Conservation (phyloP, 805 yeast genomes). For the Myxozyma monticola region DNA sequence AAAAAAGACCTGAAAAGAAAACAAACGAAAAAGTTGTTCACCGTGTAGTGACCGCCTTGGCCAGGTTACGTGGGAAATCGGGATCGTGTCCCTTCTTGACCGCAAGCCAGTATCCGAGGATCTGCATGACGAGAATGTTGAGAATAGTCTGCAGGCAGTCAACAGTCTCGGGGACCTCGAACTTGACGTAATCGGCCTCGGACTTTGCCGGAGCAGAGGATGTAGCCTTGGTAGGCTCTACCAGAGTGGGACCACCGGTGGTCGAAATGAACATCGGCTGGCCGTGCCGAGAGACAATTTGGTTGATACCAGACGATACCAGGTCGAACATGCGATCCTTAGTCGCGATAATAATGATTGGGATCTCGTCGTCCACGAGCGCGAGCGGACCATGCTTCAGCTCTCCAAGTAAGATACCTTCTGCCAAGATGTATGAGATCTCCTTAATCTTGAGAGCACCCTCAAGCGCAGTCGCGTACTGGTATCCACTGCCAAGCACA, state of each 20-base stretch:
- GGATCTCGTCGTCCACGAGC: constrained; percentile 87
- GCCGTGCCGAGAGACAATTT: constrained; percentile 96
- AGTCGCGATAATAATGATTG: constrained; percentile 94
- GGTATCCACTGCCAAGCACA: constrained; percentile 95
- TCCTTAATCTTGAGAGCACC: constrained; percentile 98
- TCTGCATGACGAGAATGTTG: constrained; percentile 90
- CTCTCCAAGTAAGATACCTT: constrained; percentile 99
- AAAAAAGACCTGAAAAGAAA: too few species aligned
- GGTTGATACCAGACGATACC: constrained; percentile 92
- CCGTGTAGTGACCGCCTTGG: constrained; percentile 97
- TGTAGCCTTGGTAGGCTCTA: constrained; percentile 38
- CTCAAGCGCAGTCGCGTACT: constrained; percentile 94
- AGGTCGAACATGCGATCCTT: constrained; percentile 95
- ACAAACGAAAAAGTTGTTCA: too few species aligned
- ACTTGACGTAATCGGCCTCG: constrained; percentile 46
- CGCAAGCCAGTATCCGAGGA: constrained; percentile 96
- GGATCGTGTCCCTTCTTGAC: constrained; percentile 93
- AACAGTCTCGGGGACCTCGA: constrained; percentile 92
- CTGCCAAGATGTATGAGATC: constrained; percentile 97
- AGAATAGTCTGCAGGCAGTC: constrained; percentile 96
- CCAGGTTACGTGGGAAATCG: constrained; percentile 98
- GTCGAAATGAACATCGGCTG: constrained; percentile 92
- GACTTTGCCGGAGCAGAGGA: too few species aligned
- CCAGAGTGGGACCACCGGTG: constrained; percentile 60
- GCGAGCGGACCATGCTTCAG: constrained; percentile 98